These are phyloP conservation scores for Tympanopsis confertula DNA, from an alignment of 2,329 filamentous ascomycete species.

Conservation along the genomic window DNA sequence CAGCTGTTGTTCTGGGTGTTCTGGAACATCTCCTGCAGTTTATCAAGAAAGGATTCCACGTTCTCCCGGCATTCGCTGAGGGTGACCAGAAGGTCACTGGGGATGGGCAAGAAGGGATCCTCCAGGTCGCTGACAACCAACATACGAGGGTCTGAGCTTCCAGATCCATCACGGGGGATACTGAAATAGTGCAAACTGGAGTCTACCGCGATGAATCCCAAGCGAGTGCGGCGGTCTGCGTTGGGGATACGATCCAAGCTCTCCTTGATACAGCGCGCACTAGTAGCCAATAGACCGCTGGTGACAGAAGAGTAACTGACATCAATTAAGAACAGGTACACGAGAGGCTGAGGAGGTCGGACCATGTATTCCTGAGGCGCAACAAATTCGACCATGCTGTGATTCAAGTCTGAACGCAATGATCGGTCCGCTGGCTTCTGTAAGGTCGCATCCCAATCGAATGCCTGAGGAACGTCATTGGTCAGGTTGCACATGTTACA, in stretches of 20 bases:
- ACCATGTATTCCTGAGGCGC: conserved; percentile 99
- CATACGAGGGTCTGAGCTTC: conserved; percentile 78
- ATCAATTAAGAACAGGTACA: conserved; percentile 91
- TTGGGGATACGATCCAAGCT: conserved; percentile 97
- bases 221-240: conserved; percentile 77
- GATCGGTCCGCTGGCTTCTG: conserved; percentile 88
- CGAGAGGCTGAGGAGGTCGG: conserved; percentile 83
- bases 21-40: conserved; percentile 92
- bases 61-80: conserved; percentile 80
- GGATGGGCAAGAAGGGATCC: conserved; percentile 90
- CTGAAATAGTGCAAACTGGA: conserved; percentile 93
- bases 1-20: conserved; percentile 80
- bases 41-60: conserved; percentile 81
- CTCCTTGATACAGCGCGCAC: conserved; percentile 84
- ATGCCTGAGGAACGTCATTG: conserved; percentile 97
- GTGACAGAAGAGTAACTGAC: conserved; percentile 85
- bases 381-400: conserved; percentile 94
- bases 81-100: conserved; percentile 80
- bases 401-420: conserved; percentile 85
- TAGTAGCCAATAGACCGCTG: conserved; percentile 81
- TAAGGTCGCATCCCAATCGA: conserved; percentile 89
- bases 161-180: conserved; percentile 77
- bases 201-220: conserved; percentile 93
- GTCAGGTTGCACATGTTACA: conserved; percentile 99
- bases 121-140: conserved; percentile 89